These are phyloP conservation scores for Cutaneotrichosporon daszewskae DNA, from an alignment of 1,284 basidiomycete species.

Conservation along the genomic window DNA sequence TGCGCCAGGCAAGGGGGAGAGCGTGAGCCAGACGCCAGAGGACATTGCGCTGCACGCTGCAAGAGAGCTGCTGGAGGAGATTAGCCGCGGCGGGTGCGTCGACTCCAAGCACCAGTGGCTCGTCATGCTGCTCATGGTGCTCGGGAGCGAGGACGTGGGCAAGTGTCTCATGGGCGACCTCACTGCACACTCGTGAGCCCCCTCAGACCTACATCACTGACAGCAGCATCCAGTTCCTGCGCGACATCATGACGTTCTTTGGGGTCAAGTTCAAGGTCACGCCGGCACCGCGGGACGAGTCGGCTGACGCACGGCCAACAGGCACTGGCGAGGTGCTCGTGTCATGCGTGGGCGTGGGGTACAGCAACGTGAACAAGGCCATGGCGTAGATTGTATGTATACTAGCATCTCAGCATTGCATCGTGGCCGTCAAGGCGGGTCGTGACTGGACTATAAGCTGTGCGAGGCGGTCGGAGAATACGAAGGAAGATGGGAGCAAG, in stretches of 20 bases:
- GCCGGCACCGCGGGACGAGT: conserved; percentile 15
- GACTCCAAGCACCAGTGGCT: conserved; percentile 84
- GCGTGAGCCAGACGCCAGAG: conserved; percentile 57
- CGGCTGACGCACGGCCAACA: background rate
- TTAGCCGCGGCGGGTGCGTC: conserved; percentile 79
- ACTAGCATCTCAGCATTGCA: conserved; percentile 3
- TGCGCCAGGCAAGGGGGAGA: conserved; percentile 41
- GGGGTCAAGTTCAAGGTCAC: conserved; percentile 58
- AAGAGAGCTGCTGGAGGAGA: conserved; percentile 68
- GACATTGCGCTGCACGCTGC: conserved; percentile 81
- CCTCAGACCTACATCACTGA: conserved; percentile 2
- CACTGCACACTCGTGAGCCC: conserved; percentile 71
- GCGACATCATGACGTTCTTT: conserved; percentile 76
- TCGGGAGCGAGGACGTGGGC: conserved; percentile 94
- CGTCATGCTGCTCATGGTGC: conserved; percentile 84
- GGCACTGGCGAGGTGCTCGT: conserved; percentile 41
- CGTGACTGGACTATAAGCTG: background rate
- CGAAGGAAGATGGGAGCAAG: too few species aligned
- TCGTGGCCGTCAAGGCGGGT: too few species aligned
- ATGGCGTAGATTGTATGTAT: conserved; percentile 38
- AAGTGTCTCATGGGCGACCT: conserved; percentile 78
- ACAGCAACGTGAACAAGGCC: conserved; percentile 51
- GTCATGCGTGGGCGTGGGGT: conserved; percentile 50
- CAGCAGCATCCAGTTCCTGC: conserved; percentile 78
- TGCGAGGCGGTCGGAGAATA: too few species aligned